Base-by-base conservation (phyloP, 306 rosid species). In the Ormosia emarginata region DNA sequence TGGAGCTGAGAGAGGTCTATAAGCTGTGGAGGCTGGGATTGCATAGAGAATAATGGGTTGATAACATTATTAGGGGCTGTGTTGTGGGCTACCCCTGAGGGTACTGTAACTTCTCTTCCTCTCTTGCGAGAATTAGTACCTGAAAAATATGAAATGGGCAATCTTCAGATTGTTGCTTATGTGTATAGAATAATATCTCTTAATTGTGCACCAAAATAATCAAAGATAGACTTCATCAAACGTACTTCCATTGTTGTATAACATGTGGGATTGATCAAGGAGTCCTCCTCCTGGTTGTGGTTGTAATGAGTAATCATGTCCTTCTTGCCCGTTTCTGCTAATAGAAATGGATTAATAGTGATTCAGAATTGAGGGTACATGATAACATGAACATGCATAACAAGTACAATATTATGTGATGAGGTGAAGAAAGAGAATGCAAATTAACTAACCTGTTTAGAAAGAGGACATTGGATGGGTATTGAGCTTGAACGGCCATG, bases 401-500 rank as follows among this genome's bases (percentile, higher is more conserved):
- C 39, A 2, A 10, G 12, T 8, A 40, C 15, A 8, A 30, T 13
- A 8, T 24, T 13, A 8, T 24, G 73, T 8, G 10, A 1, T 9
- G 36, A 34, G 9, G 10, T 12, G 10, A 12, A 24, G 12, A 79
- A 75, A 74, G 67, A 18, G 1, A 63, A 79, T 47, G n/a, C 3
- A 47, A 47, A 11, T 47, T 11, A 49, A 41, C 6, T 7, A 41
- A 93, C 98, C 98, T 94, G 90, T 89, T 93, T 29, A 91, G 90
- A 24, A 91, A 78, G 63, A 95, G 93, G 14, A 89, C 67, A 80
- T 93, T 93, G 10, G 98, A 89, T 17, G 98, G 99, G 80, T 93
- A 93, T 78, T 95, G 99, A 89, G 99, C 98, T 86, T 95, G 98
- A 78, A 95, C 97, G 4, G 99, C 98, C 99, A 95, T 94, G 44